A percentile compares a stretch with the other conserved stretches of the same genome.
Evolutionary conservation across 1,284 basidiomycete species (phyloP).

Genomic region (Sanghuangporus sanghuang): DNA sequence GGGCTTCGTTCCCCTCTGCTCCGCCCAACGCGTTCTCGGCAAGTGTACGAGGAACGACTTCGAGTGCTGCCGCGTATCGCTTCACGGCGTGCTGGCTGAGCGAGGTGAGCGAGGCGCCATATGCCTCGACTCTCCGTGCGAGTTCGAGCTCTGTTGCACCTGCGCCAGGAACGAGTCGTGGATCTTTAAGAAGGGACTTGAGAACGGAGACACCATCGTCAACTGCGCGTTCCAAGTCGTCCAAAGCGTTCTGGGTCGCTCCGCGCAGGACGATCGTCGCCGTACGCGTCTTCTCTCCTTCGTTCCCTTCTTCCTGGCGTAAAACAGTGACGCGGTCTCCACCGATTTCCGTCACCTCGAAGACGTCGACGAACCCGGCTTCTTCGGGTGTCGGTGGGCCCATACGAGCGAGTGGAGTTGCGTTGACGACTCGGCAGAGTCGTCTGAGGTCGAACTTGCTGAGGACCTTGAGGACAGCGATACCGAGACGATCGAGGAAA

Average conservation of each 20-base stretch:
- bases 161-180: conserved; percentile 88
- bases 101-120: conserved; percentile 87
- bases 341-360: conserved; percentile 95
- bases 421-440: conserved; percentile 91
- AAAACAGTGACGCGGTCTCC: conserved; percentile 98
- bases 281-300: conserved; percentile 75
- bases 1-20: conserved; percentile 88
- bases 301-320: conserved; percentile 70
- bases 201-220: conserved; percentile 98
- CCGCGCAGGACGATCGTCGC: conserved; percentile 96
- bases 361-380: conserved; percentile 89
- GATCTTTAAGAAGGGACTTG: conserved; percentile 89
- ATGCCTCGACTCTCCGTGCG: conserved; percentile 76
- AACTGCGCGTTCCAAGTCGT: conserved; percentile 93
- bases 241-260: conserved; percentile 90
- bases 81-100: conserved; percentile 93
- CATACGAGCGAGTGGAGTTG: conserved; percentile 92
- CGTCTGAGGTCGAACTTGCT: conserved; percentile 98
- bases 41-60: conserved; percentile 89
- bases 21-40: conserved; percentile 94
- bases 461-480: conserved; percentile 94
- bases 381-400: conserved; percentile 97
- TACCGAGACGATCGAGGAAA: conserved; percentile 91
- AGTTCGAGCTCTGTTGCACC: conserved; percentile 94
- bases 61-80: conserved; percentile 85